Conservation (phyloP, 2,329 filamentous ascomycete genomes). For the Fusarium austroafricanum region DNA sequence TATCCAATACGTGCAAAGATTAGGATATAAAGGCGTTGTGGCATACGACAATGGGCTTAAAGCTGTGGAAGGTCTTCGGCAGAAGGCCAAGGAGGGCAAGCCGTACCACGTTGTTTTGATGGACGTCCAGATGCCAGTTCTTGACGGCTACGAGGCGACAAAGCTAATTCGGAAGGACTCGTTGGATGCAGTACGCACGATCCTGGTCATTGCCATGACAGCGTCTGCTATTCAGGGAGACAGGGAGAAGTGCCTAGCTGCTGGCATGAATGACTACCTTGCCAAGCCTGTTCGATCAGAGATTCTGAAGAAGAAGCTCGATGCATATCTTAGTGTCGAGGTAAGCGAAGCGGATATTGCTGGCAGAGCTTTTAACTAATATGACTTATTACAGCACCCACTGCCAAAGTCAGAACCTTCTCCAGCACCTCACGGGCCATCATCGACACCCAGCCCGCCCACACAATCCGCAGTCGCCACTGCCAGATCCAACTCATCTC, state of each 20-base stretch:
- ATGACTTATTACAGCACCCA: conserved; percentile 22
- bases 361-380: conserved; percentile 16
- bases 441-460: conserved; percentile 12
- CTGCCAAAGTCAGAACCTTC: conserved; percentile 19
- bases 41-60: conserved; percentile 91
- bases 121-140: conserved; percentile 96
- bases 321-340: conserved; percentile 62
- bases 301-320: conserved; percentile 85
- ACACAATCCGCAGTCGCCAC: conserved; percentile 11
- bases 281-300: conserved; percentile 94
- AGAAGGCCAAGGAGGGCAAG: conserved; percentile 74
- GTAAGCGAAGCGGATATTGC: conserved; percentile 34
- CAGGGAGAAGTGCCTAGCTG: conserved; percentile 92
- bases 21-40: conserved; percentile 84
- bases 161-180: conserved; percentile 82
- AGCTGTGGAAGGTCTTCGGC: conserved; percentile 85
- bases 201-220: conserved; percentile 98
- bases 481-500: conserved; percentile 18
- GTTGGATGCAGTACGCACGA: conserved; percentile 79
- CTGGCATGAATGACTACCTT: conserved; percentile 97
- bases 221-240: conserved; percentile 95
- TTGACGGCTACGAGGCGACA: conserved; percentile 93
- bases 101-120: conserved; percentile 94
- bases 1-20: conserved; percentile 86
- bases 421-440: conserved; percentile 5